Evolutionary conservation across 768 basidiomycete species (phyloP), one percentile per base, ranked within the genome.

Genomic region (Collybia sordida): DNA sequence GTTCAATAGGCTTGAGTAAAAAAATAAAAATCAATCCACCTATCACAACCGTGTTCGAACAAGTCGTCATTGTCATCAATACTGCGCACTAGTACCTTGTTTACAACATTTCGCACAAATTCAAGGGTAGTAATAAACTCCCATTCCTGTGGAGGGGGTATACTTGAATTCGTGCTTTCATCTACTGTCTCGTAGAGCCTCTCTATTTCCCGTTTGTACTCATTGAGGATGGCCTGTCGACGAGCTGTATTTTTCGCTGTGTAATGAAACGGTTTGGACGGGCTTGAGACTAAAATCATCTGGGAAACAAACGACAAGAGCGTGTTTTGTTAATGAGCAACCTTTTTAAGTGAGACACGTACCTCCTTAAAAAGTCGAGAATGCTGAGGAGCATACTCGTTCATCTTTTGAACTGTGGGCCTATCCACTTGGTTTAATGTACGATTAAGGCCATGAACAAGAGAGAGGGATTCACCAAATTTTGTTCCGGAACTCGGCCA

Each of bases 191-290:
- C 62, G 28, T 60, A 79, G 65, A 77, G 37, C 2, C 53, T 62
- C 6, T 73, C 60, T 2, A 79, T 77, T 54, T 77, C 75, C 1
- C 61, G 28, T 3, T 64, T 67, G 43, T 81, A 80, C 4, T 62
- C 12, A 3, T 49, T 58, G 34, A 78, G 45, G 0, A 73, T 66
- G 3, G 66, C 69, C 48, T 73, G 74, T 42, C 72, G 70, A 31
- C 64, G 63, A 3, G 77, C 68, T 0, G 79, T 75, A 2, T 74
- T 74, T 54, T 81, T 82, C 1, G 64, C 71, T 1, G 76, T 63
- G 19, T 71, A 71, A n/a, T 69, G 62, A 36, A 81, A 62, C 0
- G 73, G 77, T 48, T 76, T 76, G 0, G 60, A 64, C 1, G 57
- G 56, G 3, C 65, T 59, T 0, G 78, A 65, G 12, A 80, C 58